phyloP scores from a whole-genome alignment of 805 yeast species.

The Suhomyces prunicola region DNA sequence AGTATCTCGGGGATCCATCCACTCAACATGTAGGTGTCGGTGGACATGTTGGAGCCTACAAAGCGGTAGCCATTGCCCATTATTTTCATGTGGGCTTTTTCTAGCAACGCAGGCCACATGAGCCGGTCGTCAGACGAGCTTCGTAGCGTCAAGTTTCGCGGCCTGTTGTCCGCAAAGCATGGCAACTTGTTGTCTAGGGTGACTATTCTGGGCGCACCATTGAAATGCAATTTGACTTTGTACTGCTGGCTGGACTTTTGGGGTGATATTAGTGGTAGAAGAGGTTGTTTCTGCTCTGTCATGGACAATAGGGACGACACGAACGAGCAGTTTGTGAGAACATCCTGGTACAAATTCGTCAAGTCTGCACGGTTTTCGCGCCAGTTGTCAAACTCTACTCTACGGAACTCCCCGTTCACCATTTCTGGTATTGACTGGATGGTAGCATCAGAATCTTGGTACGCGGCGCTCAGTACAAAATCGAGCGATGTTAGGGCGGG shows the following conservation, averaged over 20 bases:
- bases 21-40: slow-evolving; percentile 60
- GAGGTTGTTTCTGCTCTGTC: slow-evolving; percentile 14
- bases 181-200: slow-evolving; percentile 50
- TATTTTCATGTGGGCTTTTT: slow-evolving; percentile 68
- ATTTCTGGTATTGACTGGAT: slow-evolving; percentile 2
- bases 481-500: slow-evolving; percentile 1
- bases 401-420: slow-evolving; percentile 1
- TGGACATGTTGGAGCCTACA: slow-evolving; percentile 72
- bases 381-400: slow-evolving; percentile 2
- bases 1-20: slow-evolving; percentile 73
- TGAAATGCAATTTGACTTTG: slow-evolving; percentile 44
- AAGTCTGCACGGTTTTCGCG: slow-evolving; percentile 1
- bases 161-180: slow-evolving; percentile 12
- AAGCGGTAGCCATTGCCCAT: slow-evolving; percentile 58
- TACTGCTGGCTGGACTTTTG: slow-evolving; percentile 24
- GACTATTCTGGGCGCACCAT: slow-evolving; percentile 51
- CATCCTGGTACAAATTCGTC: slow-evolving; percentile 43
- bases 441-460: slow-evolving; percentile 3
- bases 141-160: slow-evolving; percentile 31
- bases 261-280: slow-evolving; percentile 6
- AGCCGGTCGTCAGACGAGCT: slow-evolving; percentile 32
- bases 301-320: slow-evolving; percentile 65
- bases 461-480: slow-evolving; percentile 1
- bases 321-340: slow-evolving; percentile 69
- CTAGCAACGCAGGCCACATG: slow-evolving; percentile 71